Evolutionary conservation across 2,329 filamentous ascomycete genomes (phyloP).

Genomic region (Mycosphaerelloides madeirae): DNA sequence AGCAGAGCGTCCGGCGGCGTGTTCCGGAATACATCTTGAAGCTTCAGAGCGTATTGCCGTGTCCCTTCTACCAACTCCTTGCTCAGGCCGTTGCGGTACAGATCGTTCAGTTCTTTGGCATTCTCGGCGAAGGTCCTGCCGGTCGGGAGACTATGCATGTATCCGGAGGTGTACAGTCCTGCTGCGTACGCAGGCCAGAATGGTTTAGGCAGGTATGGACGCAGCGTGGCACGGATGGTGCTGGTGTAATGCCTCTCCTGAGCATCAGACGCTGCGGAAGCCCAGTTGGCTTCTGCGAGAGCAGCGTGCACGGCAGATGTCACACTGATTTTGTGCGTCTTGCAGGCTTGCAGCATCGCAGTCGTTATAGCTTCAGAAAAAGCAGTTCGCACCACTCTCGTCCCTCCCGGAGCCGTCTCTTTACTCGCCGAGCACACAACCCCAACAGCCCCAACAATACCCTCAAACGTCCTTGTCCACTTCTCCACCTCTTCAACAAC

Average conservation of each 20-base stretch:
- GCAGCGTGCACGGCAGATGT: background rate
- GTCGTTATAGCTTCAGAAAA: background rate
- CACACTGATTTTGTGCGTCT: background rate
- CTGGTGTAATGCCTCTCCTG: background rate
- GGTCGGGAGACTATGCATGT: background rate
- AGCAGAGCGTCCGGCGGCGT: too few species aligned
- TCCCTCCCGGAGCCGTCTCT: background rate
- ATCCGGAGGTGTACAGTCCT: background rate
- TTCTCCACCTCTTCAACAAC: background rate
- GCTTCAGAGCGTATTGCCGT: too few species aligned
- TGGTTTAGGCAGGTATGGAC: background rate
- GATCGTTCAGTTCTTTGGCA: background rate
- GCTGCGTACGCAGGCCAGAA: background rate
- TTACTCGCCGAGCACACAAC: background rate
- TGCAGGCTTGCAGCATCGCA: background rate
- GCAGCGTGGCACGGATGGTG: background rate
- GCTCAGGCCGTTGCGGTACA: background rate
- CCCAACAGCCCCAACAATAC: background rate
- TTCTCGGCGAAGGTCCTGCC: background rate
- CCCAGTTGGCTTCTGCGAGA: background rate
- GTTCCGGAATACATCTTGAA: too few species aligned
- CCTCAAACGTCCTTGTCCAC: background rate
- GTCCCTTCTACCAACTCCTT: too few species aligned
- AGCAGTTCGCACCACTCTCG: background rate
- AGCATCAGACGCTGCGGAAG: background rate